Percentiles rank a stretch among this genome's conserved stretches.
phyloP scores from a whole-genome alignment of 306 rosid genomes.

The Coriaria nepalensis region DNA sequence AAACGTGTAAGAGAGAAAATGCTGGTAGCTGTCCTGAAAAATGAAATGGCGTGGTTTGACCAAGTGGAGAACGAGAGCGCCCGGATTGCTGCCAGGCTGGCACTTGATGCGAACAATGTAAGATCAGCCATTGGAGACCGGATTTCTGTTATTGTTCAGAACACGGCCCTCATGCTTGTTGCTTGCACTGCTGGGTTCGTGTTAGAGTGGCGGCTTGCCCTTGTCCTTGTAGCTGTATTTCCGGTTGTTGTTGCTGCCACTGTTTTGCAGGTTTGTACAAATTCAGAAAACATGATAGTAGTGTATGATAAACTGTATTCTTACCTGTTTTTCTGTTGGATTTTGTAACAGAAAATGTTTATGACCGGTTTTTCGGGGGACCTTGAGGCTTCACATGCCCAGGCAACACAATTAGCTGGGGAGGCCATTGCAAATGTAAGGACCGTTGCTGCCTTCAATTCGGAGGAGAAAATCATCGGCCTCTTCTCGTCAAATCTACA shows the following conservation, averaged over 20 bases:
- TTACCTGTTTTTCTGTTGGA: not conserved
- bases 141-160: conserved; percentile 87
- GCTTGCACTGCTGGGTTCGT: conserved; percentile 93
- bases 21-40: conserved; percentile 61
- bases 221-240: conserved; percentile 83
- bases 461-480: conserved; percentile 69
- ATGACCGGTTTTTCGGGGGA: conserved; percentile 98
- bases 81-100: conserved; percentile 68
- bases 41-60: conserved; percentile 95
- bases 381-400: conserved; percentile 81
- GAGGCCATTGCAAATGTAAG: conserved; percentile 95
- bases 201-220: conserved; percentile 94
- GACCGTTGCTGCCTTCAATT: conserved; percentile 83
- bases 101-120: conserved; percentile 86
- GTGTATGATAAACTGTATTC: too few species aligned
- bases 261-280: conserved; percentile 62
- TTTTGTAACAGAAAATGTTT: conserved; percentile 74
- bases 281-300: too few species aligned
- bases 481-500: conserved; percentile 63
- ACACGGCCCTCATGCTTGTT: conserved; percentile 83
- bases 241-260: conserved; percentile 99
- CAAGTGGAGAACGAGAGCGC: conserved; percentile 93
- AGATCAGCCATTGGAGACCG: conserved; percentile 92
- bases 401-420: conserved; percentile 93
- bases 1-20: conserved; percentile 87